phyloP scores from a whole-genome alignment of 2,329 filamentous ascomycete species.

The Phoma sp. region DNA sequence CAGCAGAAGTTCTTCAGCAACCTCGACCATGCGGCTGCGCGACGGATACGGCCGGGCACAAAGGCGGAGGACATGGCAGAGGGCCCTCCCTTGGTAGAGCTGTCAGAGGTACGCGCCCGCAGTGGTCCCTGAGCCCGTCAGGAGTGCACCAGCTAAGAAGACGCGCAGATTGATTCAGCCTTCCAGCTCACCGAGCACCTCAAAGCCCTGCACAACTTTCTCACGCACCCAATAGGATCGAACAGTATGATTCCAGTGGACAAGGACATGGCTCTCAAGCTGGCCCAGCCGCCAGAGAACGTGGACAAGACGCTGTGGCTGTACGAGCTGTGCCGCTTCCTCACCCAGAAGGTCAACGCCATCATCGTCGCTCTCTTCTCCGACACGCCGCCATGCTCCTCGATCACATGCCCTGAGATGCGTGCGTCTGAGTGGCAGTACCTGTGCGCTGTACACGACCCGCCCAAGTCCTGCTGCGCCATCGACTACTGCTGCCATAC shows the following conservation, averaged over 20 bases:
- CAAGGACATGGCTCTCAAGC: slow-evolving; percentile 74
- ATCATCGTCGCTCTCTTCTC: slow-evolving; percentile 93
- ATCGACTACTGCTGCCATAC: slow-evolving; percentile 99
- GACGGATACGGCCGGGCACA: slow-evolving; percentile 91
- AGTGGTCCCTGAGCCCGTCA: background rate
- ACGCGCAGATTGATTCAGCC: slow-evolving; percentile 83
- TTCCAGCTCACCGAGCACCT: slow-evolving; percentile 98
- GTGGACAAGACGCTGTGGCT: slow-evolving; percentile 92
- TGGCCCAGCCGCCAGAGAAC: slow-evolving; percentile 80
- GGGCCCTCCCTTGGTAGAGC: slow-evolving; percentile 85
- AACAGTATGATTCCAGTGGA: slow-evolving; percentile 74
- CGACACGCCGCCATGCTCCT: slow-evolving; percentile 87
- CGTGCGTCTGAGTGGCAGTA: slow-evolving; percentile 99
- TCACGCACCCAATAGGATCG: slow-evolving; percentile 67
- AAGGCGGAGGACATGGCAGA: slow-evolving; percentile 92
- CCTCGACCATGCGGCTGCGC: slow-evolving; percentile 76
- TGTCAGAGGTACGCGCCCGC: slow-evolving; percentile 73
- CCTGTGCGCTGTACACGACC: slow-evolving; percentile 95
- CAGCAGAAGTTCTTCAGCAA: slow-evolving; percentile 62
- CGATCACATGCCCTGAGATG: slow-evolving; percentile 94
- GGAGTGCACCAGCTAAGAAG: slow-evolving; percentile 26
- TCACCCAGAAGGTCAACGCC: slow-evolving; percentile 92
- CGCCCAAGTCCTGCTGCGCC: slow-evolving; percentile 94
- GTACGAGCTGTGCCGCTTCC: slow-evolving; percentile 95
- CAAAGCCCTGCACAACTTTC: slow-evolving; percentile 85